These are phyloP conservation scores for Exophiala sideris DNA, from an alignment of 2,329 filamentous ascomycete genomes.

Conservation along the genomic window DNA sequence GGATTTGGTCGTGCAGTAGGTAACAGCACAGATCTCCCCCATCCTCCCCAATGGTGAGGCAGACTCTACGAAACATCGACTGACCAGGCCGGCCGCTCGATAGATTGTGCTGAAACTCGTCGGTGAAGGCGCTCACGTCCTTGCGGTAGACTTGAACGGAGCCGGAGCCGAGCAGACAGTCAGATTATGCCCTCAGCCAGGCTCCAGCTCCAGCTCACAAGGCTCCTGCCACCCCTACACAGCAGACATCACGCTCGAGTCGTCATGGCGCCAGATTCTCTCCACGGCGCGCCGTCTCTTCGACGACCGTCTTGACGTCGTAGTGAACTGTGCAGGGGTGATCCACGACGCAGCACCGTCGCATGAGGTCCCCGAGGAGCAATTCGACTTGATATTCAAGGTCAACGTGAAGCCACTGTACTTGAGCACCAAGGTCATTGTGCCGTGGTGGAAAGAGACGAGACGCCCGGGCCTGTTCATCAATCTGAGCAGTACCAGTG, in stretches of 20 bases:
- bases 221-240: conserved; percentile 2
- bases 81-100: neutral
- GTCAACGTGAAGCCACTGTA: conserved; percentile 27
- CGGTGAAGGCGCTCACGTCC: conserved; percentile 15
- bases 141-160: conserved; percentile 19
- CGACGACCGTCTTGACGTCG: conserved; percentile 14
- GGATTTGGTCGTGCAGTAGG: conserved; percentile 16
- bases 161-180: conserved; percentile 3
- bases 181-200: conserved; percentile 1
- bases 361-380: conserved; percentile 20
- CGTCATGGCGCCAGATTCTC: conserved; percentile 19
- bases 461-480: conserved; percentile 18
- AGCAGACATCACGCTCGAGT: conserved; percentile 18
- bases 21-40: neutral
- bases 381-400: conserved; percentile 24
- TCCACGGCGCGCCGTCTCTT: conserved; percentile 2
- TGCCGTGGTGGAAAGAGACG: conserved; percentile 23
- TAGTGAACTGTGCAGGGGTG: conserved; percentile 23
- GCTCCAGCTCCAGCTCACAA: neutral
- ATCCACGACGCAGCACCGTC: conserved; percentile 17
- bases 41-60: neutral
- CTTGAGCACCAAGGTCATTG: conserved; percentile 23
- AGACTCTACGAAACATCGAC: neutral
- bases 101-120: conserved; percentile 19
- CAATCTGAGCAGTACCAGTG: conserved; percentile 22